Base-by-base conservation (phyloP, 1,139 yeast genomes). In the Suhomyces atakaporum region DNA sequence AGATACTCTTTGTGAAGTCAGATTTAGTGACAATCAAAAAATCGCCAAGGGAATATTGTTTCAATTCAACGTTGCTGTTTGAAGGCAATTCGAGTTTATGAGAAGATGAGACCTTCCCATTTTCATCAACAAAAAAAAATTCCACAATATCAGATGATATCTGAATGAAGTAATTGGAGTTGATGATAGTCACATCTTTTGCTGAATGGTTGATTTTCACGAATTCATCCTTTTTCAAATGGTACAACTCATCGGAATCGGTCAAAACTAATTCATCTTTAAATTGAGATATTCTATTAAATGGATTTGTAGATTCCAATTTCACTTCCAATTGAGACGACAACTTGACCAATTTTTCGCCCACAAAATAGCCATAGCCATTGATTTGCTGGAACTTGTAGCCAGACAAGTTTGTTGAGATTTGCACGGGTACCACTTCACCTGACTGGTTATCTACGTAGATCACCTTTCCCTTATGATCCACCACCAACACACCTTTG, bases 401-500 rank as follows among this genome's bases (percentile, higher is more conserved):
- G 4, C 19, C 9, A 19, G 18, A 15, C 2, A 30, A 18, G 8
- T 29, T 26, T n/a, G 33, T 9, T 2, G 33, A 11, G 3, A 21
- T 16, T 7, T 23, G 27, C 5, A 26, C 7, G 3, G 27, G 30
- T 13, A 22, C n/a, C 11, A 29, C 19, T 4, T 19, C 27, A 3
- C 39, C 49, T n/a, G 16, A 23, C 14, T 16, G 16, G 19, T 23
- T 26, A 21, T 38, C 39, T 18, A 46, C 28, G 21, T 38, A 35
- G 29, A 35, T 29, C 24, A 46, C 29, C 8, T 35, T 24, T 3
- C 56, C 57, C 15, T 43, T 43, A 3, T 32, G 16, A 15, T 50
- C 56, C 19, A 56, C 39, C 10, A 53, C 47, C 23, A 62, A 37
- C 1, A 53, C 43, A 1, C 60, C 62, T 12, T 36, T 43, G 33